Base-by-base conservation (phyloP, 2,329 filamentous ascomycete genomes). In the Neospermospora avenae region DNA sequence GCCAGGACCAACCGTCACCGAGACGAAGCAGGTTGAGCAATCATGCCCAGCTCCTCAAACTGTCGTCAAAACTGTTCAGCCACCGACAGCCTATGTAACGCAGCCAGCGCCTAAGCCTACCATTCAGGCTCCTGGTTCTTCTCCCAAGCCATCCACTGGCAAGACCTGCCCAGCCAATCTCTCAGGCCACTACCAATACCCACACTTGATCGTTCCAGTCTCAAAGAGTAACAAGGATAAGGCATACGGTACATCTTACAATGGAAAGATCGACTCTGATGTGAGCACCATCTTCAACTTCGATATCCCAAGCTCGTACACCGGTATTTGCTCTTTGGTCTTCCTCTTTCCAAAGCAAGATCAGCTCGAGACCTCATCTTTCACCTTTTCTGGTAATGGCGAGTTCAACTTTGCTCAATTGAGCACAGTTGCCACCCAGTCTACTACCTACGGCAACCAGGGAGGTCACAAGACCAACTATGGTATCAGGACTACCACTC, bases 221-320 rank as follows among this genome's bases (percentile, higher is more conserved):
- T 78, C 84, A 74, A 80, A 78, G 2, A 74, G 76, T 18, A 73
- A 79, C 16, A 83, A 85, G 0, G 73, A 80, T 70, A 77, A 73
- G 7, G 75, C 80, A 0, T 73, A 74, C 45, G 84, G 84, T 6
- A 83, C 80, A 2, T 78, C 77, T 0, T 81, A 77, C 74, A 80
- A 82, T 63, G 85, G 84, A 57, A 78, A 79, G 11, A 76, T 87
- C 42, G 81, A 80, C 14, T 72, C 77, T 11, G 76, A 75, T 57
- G 72, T 82, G 52, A 82, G 81, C n/a, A 81, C 81, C 14, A 81
- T 88, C 69, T 89, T 86, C 80, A 87, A 88, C 76, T 90, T 90
- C 74, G 84, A 87, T 69, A 82, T 90, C 51, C 82, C 82, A 1
- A 63, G 73, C 5, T 73, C 73, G 84, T 85, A n/a, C 81, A 86